Conservation (phyloP, 371 early-diverging fungal species). For the Coemansia sp. region DNA sequence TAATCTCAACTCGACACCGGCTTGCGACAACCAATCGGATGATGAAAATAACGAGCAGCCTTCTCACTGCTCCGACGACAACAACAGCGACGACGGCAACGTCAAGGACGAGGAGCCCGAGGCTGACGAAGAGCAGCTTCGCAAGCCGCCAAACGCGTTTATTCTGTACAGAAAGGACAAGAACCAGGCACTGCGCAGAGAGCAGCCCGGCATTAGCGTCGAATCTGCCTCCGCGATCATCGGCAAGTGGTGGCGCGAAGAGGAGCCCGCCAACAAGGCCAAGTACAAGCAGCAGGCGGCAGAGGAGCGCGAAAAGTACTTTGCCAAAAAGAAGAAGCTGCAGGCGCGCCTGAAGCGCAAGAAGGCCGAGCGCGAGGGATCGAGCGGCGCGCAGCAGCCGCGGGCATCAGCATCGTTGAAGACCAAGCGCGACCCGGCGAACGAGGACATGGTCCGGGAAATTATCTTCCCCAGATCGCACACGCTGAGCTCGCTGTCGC, state of each 20-base stretch:
- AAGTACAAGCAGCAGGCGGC: conserved; percentile 23
- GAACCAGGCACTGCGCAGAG: conserved; percentile 22
- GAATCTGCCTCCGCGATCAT: conserved; percentile 28
- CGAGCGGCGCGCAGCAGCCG: neutral
- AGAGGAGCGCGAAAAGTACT: conserved; percentile 27
- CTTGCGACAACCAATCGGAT: neutral
- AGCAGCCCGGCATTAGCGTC: conserved; percentile 25
- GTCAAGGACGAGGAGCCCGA: conserved; percentile 3
- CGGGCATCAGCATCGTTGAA: neutral
- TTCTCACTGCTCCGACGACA: neutral
- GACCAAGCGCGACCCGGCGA: neutral
- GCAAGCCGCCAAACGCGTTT: conserved; percentile 43
- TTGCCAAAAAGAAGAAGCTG: conserved; percentile 39
- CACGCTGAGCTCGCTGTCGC: conserved; percentile 30
- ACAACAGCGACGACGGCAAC: neutral
- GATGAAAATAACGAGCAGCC: neutral
- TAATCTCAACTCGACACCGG: neutral
- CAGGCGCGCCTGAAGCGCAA: conserved; percentile 25
- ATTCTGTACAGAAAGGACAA: conserved; percentile 30
- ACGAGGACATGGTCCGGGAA: neutral
- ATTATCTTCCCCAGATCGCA: conserved; percentile 21
- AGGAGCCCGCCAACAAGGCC: conserved; percentile 15
- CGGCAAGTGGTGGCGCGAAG: conserved; percentile 28
- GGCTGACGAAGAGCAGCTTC: conserved; percentile 13
- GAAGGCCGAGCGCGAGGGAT: conserved; percentile 27